Evolutionary conservation across 1,284 basidiomycete genomes (phyloP).

Genomic region (Ustilago loliicola): DNA sequence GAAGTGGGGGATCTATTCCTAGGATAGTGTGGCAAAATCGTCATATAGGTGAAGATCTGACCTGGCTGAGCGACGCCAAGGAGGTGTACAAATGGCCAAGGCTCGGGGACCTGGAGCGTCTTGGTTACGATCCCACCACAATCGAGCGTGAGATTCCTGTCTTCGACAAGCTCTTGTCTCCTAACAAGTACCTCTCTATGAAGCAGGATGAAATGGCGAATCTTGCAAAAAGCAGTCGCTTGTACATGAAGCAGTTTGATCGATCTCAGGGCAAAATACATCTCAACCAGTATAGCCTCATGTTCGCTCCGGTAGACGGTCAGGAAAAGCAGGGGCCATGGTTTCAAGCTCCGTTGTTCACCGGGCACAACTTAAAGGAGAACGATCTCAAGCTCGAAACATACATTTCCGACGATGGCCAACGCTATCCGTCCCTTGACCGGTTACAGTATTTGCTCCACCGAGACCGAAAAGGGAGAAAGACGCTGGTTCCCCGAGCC

Average conservation of each 20-base stretch:
- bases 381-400: neutral
- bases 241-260: neutral
- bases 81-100: constrained; percentile 14
- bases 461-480: no score
- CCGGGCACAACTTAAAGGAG: neutral
- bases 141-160: constrained; percentile 9
- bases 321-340: neutral
- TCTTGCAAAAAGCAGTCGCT: neutral
- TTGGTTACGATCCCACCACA: constrained; percentile 16
- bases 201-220: neutral
- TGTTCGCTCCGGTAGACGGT: neutral
- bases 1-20: neutral
- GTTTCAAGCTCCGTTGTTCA: constrained; percentile 17
- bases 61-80: constrained; percentile 11
- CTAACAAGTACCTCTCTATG: neutral
- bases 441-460: neutral
- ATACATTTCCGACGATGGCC: neutral
- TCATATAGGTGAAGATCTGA: neutral
- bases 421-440: constrained; percentile 1
- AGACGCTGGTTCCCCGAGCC: neutral
- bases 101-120: constrained; percentile 9
- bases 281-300: neutral
- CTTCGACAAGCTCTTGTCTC: neutral
- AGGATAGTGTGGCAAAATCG: neutral
- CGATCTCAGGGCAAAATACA: neutral